These are phyloP conservation scores for Cystobasidium slooffiae DNA, from an alignment of 1,284 basidiomycete genomes.

Conservation along the genomic window DNA sequence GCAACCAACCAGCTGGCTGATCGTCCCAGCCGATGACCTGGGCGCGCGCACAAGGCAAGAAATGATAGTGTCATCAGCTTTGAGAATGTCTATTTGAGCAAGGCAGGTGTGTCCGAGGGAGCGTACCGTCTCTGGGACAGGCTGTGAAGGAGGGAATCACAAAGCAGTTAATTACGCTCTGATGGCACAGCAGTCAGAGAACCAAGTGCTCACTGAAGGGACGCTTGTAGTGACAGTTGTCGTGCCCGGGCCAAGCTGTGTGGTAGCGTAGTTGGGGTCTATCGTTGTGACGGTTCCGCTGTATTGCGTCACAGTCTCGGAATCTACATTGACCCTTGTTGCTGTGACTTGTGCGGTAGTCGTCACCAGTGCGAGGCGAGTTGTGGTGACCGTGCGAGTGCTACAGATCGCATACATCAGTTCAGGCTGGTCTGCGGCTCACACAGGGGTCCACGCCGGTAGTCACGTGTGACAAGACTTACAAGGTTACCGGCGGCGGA, in stretches of 20 bases:
- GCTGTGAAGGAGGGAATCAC: neutral
- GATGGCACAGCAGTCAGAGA: no score
- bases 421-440: neutral
- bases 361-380: conserved; percentile 23
- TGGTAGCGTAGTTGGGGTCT: conserved; percentile 14
- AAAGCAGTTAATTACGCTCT: no score
- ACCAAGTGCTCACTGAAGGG: conserved; percentile 11
- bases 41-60: neutral
- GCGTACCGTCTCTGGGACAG: conserved; percentile 7
- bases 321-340: conserved; percentile 9
- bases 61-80: neutral
- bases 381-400: conserved; percentile 16
- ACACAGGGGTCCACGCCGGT: no score
- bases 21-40: conserved; percentile 27
- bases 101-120: neutral
- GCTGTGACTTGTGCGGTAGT: conserved; percentile 22
- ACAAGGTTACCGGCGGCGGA: conserved; percentile 14
- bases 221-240: conserved; percentile 6
- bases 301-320: conserved; percentile 14
- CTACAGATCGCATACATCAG: conserved; percentile 2
- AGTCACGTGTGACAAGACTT: neutral
- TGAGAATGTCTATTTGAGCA: neutral
- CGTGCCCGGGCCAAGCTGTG: conserved; percentile 24
- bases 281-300: conserved; percentile 24
- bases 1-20: neutral